These are phyloP conservation scores for Comarum palustre DNA, from an alignment of 306 rosid genomes.

Conservation along the genomic window DNA sequence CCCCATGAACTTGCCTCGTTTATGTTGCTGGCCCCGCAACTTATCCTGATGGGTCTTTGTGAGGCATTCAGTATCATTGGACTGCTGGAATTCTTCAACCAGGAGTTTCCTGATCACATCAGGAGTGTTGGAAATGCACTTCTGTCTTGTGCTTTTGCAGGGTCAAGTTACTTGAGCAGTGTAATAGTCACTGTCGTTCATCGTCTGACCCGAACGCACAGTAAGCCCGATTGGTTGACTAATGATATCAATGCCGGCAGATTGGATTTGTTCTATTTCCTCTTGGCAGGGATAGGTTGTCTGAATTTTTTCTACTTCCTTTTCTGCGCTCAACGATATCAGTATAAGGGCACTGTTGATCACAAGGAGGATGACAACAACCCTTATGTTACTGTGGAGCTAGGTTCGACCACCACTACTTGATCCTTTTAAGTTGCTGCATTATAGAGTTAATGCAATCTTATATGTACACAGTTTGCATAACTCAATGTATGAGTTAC, in stretches of 20 bases:
- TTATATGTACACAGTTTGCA: background rate
- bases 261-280: conserved; percentile 63
- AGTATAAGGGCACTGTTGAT: conserved; percentile 41
- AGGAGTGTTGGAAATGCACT: conserved; percentile 65
- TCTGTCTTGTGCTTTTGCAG: conserved; percentile 48
- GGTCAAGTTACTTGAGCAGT: conserved; percentile 55
- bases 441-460: background rate
- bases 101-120: conserved; percentile 66
- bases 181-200: conserved; percentile 40
- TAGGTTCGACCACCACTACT: conserved; percentile 18
- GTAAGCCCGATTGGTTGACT: conserved; percentile 57
- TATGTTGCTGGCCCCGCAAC: conserved; percentile 57
- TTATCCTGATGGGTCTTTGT: conserved; percentile 52
- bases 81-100: conserved; percentile 56
- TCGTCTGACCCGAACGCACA: conserved; percentile 24
- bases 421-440: background rate
- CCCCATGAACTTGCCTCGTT: conserved; percentile 47
- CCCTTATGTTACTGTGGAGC: conserved; percentile 34
- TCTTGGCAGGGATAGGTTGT: conserved; percentile 43
- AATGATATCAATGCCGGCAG: conserved; percentile 62
- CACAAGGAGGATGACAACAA: conserved; percentile 10
- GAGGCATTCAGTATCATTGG: conserved; percentile 62
- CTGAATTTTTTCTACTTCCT: conserved; percentile 55
- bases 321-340: conserved; percentile 42
- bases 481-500: background rate